phyloP scores from a whole-genome alignment of 176 grass and related monocot species.

The Olyra latifolia region DNA sequence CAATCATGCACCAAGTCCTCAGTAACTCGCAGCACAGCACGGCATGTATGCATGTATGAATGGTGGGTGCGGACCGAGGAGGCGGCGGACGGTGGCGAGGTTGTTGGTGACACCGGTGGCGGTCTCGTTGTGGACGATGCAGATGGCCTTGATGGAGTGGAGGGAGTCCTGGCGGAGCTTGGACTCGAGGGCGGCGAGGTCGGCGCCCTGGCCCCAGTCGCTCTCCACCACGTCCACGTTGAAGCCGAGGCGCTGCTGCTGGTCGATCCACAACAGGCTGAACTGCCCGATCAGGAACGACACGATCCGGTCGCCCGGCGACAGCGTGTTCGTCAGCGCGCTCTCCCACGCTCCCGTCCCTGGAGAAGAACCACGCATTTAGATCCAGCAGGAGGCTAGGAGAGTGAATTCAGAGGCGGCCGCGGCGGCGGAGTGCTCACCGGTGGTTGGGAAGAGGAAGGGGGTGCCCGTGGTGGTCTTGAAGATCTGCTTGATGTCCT shows the following conservation, averaged over 20 bases:
- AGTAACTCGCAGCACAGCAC: too few species aligned
- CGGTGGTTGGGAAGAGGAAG: conserved; percentile 89
- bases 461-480: conserved; percentile 89
- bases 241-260: conserved; percentile 90
- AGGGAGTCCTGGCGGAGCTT: conserved; percentile 51
- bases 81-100: conserved; percentile 57
- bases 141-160: conserved; percentile 89
- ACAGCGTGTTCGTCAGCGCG: conserved; percentile 97
- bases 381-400: too few species aligned
- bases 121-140: conserved; percentile 98
- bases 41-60: too few species aligned
- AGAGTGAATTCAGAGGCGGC: too few species aligned
- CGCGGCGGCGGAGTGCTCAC: too few species aligned
- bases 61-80: conserved; percentile 52
- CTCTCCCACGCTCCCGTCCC: conserved; percentile 98
- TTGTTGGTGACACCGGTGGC: conserved; percentile 98
- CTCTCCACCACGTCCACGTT: conserved; percentile 85
- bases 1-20: too few species aligned
- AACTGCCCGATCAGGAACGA: conserved; percentile 94
- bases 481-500: conserved; percentile 98
- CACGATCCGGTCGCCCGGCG: conserved; percentile 70
- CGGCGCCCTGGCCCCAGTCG: conserved; percentile 80
- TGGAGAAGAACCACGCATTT: neutral
- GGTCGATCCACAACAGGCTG: conserved; percentile 98
- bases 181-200: conserved; percentile 61